These are phyloP conservation scores for Nasturtium officinale DNA, from an alignment of 345 rosid genomes.

Conservation along the genomic window DNA sequence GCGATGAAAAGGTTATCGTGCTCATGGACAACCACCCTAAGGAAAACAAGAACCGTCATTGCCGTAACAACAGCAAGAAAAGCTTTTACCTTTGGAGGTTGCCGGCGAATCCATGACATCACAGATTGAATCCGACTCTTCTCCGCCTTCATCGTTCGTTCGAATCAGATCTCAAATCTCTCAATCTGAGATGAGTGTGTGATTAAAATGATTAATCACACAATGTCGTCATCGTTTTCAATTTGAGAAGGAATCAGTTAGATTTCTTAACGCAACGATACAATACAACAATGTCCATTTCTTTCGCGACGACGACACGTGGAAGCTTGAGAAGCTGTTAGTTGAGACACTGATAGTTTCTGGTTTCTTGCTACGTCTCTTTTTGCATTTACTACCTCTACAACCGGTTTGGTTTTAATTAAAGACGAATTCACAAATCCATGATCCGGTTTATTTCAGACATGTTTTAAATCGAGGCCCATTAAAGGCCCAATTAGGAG, in stretches of 20 bases:
- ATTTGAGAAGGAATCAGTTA: constrained; percentile 9
- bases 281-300: constrained; percentile 29
- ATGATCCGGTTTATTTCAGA: constrained; percentile 8
- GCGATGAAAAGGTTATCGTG: constrained; percentile 89
- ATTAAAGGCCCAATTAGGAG: neutral
- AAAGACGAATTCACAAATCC: neutral
- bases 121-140: constrained; percentile 65
- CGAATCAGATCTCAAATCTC: neutral
- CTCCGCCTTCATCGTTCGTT: constrained; percentile 34
- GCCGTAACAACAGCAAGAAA: constrained; percentile 59
- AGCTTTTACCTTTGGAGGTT: constrained; percentile 77
- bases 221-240: constrained; percentile 40
- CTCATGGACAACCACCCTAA: constrained; percentile 74
- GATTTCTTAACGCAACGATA: constrained; percentile 27
- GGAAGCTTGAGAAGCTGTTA: constrained; percentile 35
- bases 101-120: constrained; percentile 73
- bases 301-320: constrained; percentile 41
- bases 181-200: neutral
- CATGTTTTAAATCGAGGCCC: neutral
- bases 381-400: neutral
- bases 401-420: constrained; percentile 27
- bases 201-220: constrained; percentile 27
- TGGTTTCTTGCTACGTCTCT: neutral
- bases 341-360: too few species aligned
- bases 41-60: constrained; percentile 63